These are phyloP conservation scores for Fusarium falciforme DNA, from an alignment of 2,329 filamentous ascomycete species.

Conservation along the genomic window DNA sequence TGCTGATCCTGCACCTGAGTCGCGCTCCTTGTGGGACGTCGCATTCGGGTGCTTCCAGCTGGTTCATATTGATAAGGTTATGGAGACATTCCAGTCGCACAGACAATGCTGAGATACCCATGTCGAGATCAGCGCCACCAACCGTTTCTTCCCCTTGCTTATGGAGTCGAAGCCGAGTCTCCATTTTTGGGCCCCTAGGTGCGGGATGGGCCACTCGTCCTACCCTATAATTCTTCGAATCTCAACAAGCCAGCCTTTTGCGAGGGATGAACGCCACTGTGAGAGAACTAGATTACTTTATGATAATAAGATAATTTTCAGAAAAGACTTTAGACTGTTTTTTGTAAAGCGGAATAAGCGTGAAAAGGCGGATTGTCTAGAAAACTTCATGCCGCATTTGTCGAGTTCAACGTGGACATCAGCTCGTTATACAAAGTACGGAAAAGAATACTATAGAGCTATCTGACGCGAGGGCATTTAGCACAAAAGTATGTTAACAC, in stretches of 20 bases:
- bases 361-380: too few species aligned
- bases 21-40: not conserved
- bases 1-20: not conserved
- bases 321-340: not conserved
- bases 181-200: not conserved
- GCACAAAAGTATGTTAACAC: too few species aligned
- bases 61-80: not conserved
- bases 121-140: not conserved
- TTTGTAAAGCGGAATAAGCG: too few species aligned
- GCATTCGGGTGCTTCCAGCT: not conserved
- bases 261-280: not conserved
- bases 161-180: not conserved
- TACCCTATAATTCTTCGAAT: not conserved
- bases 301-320: not conserved
- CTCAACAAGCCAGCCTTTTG: not conserved
- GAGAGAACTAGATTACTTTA: not conserved
- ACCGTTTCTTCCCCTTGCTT: not conserved
- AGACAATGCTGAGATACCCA: not conserved
- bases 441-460: too few species aligned
- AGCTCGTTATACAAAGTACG: too few species aligned
- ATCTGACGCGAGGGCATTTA: too few species aligned
- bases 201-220: not conserved
- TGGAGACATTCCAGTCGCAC: not conserved
- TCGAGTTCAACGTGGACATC: too few species aligned
- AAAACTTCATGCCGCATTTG: too few species aligned